Evolutionary conservation across 139 green algal genomes (phyloP).

Genomic region (Chlorella sp.): DNA sequence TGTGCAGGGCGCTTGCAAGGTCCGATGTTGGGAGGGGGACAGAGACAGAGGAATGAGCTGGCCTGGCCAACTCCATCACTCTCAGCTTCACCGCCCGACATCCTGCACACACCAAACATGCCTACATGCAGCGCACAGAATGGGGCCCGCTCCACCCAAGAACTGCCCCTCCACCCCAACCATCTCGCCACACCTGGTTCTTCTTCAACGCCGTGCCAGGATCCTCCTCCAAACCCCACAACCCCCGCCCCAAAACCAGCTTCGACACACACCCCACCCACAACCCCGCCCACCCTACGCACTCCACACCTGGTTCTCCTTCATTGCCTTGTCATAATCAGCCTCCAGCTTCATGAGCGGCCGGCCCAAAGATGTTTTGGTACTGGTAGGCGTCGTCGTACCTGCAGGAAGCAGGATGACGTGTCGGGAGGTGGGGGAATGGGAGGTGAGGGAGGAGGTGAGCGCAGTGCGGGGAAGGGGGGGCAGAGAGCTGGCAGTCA

Average conservation of each 20-base stretch:
- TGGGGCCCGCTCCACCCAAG: too few relatives aligned
- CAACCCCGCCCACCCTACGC: too few relatives aligned
- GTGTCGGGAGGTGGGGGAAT: too few relatives aligned
- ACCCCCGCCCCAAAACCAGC: too few relatives aligned
- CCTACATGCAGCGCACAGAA: too few relatives aligned
- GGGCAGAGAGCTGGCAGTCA: too few relatives aligned
- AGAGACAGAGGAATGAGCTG: neutral
- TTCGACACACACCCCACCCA: too few relatives aligned
- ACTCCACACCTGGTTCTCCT: conserved; percentile 78
- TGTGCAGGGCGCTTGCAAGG: too few relatives aligned
- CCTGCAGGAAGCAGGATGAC: neutral
- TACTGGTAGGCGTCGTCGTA: conserved; percentile 96
- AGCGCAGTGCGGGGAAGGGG: neutral
- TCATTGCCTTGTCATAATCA: conserved; percentile 93
- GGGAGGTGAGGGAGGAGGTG: neutral
- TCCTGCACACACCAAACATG: too few relatives aligned
- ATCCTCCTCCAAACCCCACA: conserved; percentile 97
- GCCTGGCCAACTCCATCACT: too few relatives aligned
- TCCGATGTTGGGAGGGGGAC: neutral
- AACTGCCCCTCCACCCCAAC: neutral
- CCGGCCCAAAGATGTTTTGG: conserved; percentile 83
- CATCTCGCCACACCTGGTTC: conserved; percentile 59
- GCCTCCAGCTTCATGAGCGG: conserved; percentile 94
- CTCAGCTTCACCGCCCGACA: too few relatives aligned
- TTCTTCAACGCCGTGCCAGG: conserved; percentile 95